phyloP scores from a whole-genome alignment of 2,329 filamentous ascomycete genomes.

The Gaeumannomyces tritici region DNA sequence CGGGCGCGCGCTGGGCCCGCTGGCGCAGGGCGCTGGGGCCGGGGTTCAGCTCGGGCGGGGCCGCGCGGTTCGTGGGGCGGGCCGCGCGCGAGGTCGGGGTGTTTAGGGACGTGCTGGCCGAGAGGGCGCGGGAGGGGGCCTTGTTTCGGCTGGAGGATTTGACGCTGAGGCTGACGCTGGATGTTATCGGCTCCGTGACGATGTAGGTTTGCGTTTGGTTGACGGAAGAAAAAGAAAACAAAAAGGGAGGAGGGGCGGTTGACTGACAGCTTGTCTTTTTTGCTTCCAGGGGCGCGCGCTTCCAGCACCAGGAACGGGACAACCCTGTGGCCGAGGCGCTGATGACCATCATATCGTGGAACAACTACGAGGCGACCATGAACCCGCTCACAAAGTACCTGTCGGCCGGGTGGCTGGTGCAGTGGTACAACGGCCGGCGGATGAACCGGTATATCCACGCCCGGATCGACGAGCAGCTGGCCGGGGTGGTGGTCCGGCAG shows the following conservation, averaged over 20 bases:
- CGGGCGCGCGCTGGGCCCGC: conserved; percentile 27
- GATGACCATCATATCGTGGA: neutral
- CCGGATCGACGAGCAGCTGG: conserved; percentile 15
- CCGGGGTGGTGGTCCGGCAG: too few relatives aligned
- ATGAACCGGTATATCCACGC: conserved; percentile 16
- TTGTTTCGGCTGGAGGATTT: conserved; percentile 17
- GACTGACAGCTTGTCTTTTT: too few relatives aligned
- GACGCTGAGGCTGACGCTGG: conserved; percentile 17
- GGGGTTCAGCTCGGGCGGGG: conserved; percentile 23
- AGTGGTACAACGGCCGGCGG: conserved; percentile 21
- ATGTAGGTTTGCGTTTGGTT: neutral
- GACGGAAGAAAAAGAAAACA: too few relatives aligned
- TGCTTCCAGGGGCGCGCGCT: neutral
- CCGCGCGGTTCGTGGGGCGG: conserved; percentile 21
- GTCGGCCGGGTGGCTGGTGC: neutral
- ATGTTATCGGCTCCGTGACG: conserved; percentile 8
- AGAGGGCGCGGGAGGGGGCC: conserved; percentile 9
- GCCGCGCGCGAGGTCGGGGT: conserved; percentile 19
- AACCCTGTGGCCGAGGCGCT: neutral
- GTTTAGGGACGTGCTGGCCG: conserved; percentile 15
- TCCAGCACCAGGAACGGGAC: conserved; percentile 1
- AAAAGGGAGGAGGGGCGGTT: too few relatives aligned
- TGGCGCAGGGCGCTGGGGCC: conserved; percentile 23
- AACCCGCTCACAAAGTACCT: conserved; percentile 1
- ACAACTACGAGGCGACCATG: neutral